Evolutionary conservation across 2,329 filamentous ascomycete genomes (phyloP).

Genomic region (Balansia obtecta): DNA sequence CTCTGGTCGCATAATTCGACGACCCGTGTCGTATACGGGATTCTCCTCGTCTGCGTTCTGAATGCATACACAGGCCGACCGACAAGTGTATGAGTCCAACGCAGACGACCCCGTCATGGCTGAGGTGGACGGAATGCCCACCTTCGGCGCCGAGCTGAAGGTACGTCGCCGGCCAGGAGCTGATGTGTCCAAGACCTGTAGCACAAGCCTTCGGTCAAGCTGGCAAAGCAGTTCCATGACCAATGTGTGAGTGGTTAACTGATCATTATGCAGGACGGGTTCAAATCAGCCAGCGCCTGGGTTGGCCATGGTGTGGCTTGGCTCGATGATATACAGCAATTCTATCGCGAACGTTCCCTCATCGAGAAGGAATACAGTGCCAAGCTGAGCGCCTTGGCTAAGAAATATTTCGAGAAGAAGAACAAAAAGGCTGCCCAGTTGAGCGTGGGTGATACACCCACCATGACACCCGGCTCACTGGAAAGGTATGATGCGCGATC

Average conservation of each 20-base stretch:
- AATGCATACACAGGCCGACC: slow-evolving; percentile 3
- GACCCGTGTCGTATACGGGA: not conserved
- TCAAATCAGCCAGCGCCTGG: slow-evolving; percentile 91
- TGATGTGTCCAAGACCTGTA: not conserved
- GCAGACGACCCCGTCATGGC: slow-evolving; percentile 43
- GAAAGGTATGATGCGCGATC: slow-evolving; percentile 50
- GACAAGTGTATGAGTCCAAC: slow-evolving; percentile 9
- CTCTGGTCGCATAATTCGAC: not conserved
- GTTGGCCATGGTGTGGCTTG: slow-evolving; percentile 79
- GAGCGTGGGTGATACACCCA: slow-evolving; percentile 86
- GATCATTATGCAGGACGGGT: slow-evolving; percentile 61
- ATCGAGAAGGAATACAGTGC: slow-evolving; percentile 96
- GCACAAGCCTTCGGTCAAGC: not conserved
- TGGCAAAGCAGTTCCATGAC: not conserved
- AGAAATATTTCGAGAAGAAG: slow-evolving; percentile 97
- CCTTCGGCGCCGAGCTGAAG: slow-evolving; percentile 91
- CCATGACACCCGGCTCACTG: slow-evolving; percentile 86
- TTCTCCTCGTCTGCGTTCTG: not conserved
- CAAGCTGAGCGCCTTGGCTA: slow-evolving; percentile 76
- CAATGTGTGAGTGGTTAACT: not conserved
- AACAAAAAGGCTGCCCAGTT: slow-evolving; percentile 74
- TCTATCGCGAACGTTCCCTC: slow-evolving; percentile 85
- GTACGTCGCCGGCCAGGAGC: slow-evolving; percentile 31
- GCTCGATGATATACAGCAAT: slow-evolving; percentile 94
- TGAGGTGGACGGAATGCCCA: slow-evolving; percentile 69